phyloP scores from a whole-genome alignment of 2,329 filamentous ascomycete genomes.

The Alternaria arborescens region DNA sequence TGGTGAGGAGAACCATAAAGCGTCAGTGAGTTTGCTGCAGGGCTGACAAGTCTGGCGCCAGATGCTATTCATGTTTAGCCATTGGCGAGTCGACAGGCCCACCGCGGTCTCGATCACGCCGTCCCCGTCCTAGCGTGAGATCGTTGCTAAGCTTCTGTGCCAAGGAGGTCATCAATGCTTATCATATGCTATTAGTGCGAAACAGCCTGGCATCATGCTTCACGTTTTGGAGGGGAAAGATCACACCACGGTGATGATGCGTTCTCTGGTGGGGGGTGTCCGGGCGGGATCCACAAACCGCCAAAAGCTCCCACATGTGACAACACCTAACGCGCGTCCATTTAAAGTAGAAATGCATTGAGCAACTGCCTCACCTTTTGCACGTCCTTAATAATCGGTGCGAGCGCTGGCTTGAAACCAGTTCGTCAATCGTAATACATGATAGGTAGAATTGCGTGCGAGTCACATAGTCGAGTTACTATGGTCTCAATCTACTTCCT shows the following conservation, averaged over 20 bases:
- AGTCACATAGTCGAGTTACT: too few relatives aligned
- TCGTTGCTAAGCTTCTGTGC: constrained; percentile 37
- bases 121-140: constrained; percentile 13
- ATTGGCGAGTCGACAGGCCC: constrained; percentile 1
- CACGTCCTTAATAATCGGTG: too few relatives aligned
- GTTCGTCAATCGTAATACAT: too few relatives aligned
- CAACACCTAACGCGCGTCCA: not conserved
- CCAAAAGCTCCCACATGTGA: not conserved
- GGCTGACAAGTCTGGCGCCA: not conserved
- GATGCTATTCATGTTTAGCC: constrained; percentile 4
- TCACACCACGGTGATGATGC: not conserved
- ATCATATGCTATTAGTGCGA: constrained; percentile 17
- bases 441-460: too few relatives aligned
- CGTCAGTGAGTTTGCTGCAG: not conserved
- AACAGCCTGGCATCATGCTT: not conserved
- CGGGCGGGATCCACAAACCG: not conserved
- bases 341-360: not conserved
- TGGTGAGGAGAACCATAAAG: not conserved
- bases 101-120: constrained; percentile 16
- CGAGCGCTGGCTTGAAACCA: too few relatives aligned
- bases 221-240: not conserved
- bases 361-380: too few relatives aligned
- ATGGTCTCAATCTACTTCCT: too few relatives aligned
- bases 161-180: constrained; percentile 37
- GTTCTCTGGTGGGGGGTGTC: not conserved